Base-by-base conservation (phyloP, 1,139 yeast species). In the Pneumocystis canis region DNA sequence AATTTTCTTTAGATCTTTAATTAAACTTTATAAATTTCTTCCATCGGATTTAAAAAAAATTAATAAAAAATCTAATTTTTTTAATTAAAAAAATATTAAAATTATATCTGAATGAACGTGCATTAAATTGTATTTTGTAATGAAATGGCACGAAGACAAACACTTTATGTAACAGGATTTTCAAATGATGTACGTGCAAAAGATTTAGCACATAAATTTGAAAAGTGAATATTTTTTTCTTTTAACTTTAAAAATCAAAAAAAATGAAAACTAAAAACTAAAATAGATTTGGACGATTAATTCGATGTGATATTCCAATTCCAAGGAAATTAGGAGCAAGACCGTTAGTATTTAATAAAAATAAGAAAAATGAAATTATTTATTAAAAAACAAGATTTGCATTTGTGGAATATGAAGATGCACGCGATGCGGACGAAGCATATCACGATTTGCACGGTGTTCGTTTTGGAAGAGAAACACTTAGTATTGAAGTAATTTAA, bases 271-370 rank as follows among this genome's bases (percentile, higher is more conserved):
- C n/a, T n/a, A n/a, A n/a, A n/a, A n/a, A 9, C 20, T n/a, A 1
- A 1, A 56, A 30, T 58, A 83, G 87, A 72, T 82, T 73, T 68
- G 89, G 89, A 60, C 81, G 80, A 67, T 75, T 84, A 62, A 82
- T 83, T 63, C 79, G 87, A 72, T 82, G 85, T 66, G 87, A 82
- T 69, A 82, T 84, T 64, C 85, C 88, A 47, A 87, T 88, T 63
- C 85, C 88, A 64, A 79, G 84, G 73, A 77, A 81, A 35, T 80
- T 81, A 64, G 84, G 81, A 66, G 84, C 85, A 60, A 79, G 82
- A 68, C 84, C 69, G 69, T 67, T 59, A 11, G 68, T 60, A 5
- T 14, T 28, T 11, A 9, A 11, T n/a, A 2, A 20, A 11, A 4
- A 16, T 5, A 5, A 16, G n/a, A n/a, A n/a, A 3, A 39, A 11